These are phyloP conservation scores for Penicillium frequentans DNA, from an alignment of 2,329 filamentous ascomycete species.

Conservation along the genomic window DNA sequence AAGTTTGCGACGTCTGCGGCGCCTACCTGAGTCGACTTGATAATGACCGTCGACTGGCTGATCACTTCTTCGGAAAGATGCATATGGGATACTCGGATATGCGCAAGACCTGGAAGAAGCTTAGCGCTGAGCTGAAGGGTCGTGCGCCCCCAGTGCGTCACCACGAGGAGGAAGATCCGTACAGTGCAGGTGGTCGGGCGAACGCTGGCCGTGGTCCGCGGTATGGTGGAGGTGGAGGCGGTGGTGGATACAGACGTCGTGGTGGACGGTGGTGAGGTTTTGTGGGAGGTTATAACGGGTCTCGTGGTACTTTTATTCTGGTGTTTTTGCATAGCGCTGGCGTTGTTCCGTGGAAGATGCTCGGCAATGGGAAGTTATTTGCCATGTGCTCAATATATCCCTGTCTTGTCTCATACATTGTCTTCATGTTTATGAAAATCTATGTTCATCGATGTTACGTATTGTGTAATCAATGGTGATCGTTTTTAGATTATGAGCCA, in stretches of 20 bases:
- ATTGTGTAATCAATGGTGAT: background rate
- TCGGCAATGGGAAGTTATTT: constrained; percentile 24
- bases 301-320: constrained; percentile 9
- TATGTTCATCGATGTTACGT: background rate
- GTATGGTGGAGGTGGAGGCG: constrained; percentile 44
- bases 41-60: constrained; percentile 88
- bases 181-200: constrained; percentile 42
- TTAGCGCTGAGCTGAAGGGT: constrained; percentile 82
- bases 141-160: constrained; percentile 61
- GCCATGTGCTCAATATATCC: constrained; percentile 19
- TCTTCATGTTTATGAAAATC: background rate
- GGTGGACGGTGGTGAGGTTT: constrained; percentile 42
- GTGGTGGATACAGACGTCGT: constrained; percentile 45
- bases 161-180: constrained; percentile 56
- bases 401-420: background rate
- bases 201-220: constrained; percentile 43
- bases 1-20: constrained; percentile 97
- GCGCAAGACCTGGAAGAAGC: constrained; percentile 86
- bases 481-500: background rate
- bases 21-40: constrained; percentile 90
- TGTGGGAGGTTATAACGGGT: constrained; percentile 8
- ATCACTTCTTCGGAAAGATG: constrained; percentile 99
- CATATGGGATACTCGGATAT: constrained; percentile 97
- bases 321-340: constrained; percentile 44
- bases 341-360: constrained; percentile 34